A percentile compares a stretch with the other conserved stretches of the same genome.
Conservation (phyloP, 768 basidiomycete genomes). For the Agrocybe pediades region DNA sequence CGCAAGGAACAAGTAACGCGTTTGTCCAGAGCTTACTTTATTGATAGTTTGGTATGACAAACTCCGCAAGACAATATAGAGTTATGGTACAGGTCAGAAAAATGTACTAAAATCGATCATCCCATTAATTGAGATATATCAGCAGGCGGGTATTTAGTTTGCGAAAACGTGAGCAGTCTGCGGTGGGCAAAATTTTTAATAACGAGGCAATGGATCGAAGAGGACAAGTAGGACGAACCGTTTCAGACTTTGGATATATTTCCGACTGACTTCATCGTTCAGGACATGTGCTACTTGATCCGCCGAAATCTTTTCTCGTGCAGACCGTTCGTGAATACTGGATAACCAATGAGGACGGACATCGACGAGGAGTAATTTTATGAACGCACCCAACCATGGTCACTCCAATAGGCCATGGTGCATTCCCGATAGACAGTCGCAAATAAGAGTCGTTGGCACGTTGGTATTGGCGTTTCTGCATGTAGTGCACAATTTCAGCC, state of each 20-base stretch:
- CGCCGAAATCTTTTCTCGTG: constrained; percentile 95
- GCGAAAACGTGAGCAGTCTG: constrained; percentile 94
- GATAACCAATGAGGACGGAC: neutral
- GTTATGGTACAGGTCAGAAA: neutral
- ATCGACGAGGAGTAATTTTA: neutral
- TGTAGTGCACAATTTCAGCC: constrained; percentile 93
- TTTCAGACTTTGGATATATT: constrained; percentile 98
- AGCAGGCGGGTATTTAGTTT: constrained; percentile 93
- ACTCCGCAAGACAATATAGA: neutral
- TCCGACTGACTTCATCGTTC: constrained; percentile 98
- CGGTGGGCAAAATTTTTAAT: too few relatives aligned
- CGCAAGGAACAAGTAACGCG: neutral
- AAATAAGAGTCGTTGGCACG: constrained; percentile 96
- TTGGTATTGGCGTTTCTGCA: constrained; percentile 96
- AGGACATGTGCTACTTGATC: constrained; percentile 98
- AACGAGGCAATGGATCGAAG: constrained; percentile 1
- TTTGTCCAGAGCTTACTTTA: neutral
- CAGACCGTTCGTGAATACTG: constrained; percentile 97
- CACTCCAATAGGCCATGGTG: constrained; percentile 99
- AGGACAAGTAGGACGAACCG: constrained; percentile 47
- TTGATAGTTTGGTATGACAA: neutral
- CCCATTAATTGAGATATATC: constrained; percentile 95
- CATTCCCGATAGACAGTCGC: constrained; percentile 95
- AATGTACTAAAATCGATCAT: constrained; percentile 28
- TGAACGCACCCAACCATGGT: constrained; percentile 95